Conservation (phyloP, 495 filamentous ascomycete species). For the Neurospora sp. region DNA sequence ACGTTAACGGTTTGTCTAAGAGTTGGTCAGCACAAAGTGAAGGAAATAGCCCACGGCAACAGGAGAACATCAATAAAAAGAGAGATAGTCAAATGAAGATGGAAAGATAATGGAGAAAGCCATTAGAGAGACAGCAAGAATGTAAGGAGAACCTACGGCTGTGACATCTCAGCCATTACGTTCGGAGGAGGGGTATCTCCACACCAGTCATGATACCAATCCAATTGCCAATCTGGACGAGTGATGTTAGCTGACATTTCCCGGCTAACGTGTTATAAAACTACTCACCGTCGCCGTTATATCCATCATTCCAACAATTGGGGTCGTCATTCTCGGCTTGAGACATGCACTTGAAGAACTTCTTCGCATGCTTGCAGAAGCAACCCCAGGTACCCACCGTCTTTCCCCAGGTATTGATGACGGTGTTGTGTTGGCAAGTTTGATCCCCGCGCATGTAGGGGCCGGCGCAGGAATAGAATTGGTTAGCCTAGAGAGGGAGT, state of each 20-base stretch:
- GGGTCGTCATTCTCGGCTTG: neutral
- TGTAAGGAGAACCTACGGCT: neutral
- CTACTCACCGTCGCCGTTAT: neutral
- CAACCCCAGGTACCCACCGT: neutral
- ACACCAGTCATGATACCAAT: neutral
- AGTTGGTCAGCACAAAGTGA: neutral
- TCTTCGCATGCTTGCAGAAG: neutral
- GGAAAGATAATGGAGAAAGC: too few species aligned
- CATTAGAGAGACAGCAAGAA: neutral
- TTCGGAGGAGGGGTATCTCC: neutral
- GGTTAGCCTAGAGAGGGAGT: neutral
- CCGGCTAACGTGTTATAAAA: neutral
- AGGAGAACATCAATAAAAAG: too few species aligned
- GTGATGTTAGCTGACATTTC: neutral
- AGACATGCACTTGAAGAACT: neutral
- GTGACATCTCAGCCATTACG: neutral
- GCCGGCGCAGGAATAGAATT: neutral
- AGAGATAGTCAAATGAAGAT: too few species aligned
- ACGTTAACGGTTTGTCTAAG: slow-evolving; percentile 10
- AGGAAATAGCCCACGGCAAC: neutral
- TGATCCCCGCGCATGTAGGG: neutral
- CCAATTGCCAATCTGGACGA: neutral
- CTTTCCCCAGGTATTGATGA: neutral
- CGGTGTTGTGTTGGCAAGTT: neutral
- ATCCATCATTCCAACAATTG: neutral